Conservation (phyloP, 352 stramenopile species). For the Globisporangium cystogenes region DNA sequence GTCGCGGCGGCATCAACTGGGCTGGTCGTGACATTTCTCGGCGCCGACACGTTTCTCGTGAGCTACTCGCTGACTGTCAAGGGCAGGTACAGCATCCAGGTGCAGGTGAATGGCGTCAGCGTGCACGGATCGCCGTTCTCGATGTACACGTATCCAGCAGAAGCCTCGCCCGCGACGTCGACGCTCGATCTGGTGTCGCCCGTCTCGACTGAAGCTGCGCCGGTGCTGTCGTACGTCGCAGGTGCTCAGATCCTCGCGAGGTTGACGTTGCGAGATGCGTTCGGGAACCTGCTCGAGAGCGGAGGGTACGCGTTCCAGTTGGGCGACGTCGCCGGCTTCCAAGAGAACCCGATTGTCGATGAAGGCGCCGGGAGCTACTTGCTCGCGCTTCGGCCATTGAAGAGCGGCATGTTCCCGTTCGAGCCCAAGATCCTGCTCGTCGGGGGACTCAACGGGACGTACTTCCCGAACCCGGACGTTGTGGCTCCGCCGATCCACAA, state of each 20-base stretch:
- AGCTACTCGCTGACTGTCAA: slow-evolving; percentile 37
- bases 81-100: slow-evolving; percentile 37
- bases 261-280: slow-evolving; percentile 38
- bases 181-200: slow-evolving; percentile 45
- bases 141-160: slow-evolving; percentile 47
- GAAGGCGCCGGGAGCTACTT: slow-evolving; percentile 36
- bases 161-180: slow-evolving; percentile 32
- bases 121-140: slow-evolving; percentile 46
- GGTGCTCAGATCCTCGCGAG: slow-evolving; percentile 26
- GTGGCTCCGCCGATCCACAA: slow-evolving; percentile 19
- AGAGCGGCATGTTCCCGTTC: slow-evolving; percentile 25
- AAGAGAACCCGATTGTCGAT: slow-evolving; percentile 21
- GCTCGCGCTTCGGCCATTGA: slow-evolving; percentile 21
- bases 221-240: slow-evolving; percentile 23
- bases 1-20: slow-evolving; percentile 14
- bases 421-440: slow-evolving; percentile 38
- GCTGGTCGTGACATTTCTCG: slow-evolving; percentile 23
- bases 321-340: slow-evolving; percentile 13
- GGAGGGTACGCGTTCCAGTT: slow-evolving; percentile 47
- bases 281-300: slow-evolving; percentile 44
- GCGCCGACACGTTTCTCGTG: slow-evolving; percentile 32
- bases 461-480: slow-evolving; percentile 30
- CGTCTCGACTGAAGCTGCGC: slow-evolving; percentile 10
- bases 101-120: slow-evolving; percentile 33
- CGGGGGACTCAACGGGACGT: slow-evolving; percentile 52